Conservation (phyloP, 2,329 filamentous ascomycete genomes). For the Microcera coccophila region DNA sequence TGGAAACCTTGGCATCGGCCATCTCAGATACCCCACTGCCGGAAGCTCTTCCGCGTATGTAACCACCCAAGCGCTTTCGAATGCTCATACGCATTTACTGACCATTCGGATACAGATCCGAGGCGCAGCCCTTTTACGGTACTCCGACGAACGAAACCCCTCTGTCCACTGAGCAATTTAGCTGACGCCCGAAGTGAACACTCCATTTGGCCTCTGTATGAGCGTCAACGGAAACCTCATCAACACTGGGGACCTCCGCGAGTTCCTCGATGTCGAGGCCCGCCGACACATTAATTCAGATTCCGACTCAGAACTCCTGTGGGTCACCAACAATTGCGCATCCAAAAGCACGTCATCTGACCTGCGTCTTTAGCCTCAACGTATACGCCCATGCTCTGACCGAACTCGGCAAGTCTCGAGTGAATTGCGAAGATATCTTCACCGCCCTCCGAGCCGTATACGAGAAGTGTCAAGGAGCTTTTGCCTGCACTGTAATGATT, state of each 20-base stretch:
- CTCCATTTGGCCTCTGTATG: constrained; percentile 39
- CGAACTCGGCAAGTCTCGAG: constrained; percentile 75
- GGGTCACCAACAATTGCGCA: neutral
- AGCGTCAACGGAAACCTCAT: constrained; percentile 83
- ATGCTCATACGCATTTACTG: neutral
- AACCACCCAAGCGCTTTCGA: neutral
- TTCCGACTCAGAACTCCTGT: constrained; percentile 66
- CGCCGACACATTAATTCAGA: constrained; percentile 88
- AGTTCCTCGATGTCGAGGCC: constrained; percentile 71
- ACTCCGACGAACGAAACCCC: neutral
- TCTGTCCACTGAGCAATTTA: neutral
- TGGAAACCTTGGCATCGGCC: constrained; percentile 59
- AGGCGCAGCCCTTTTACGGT: constrained; percentile 86
- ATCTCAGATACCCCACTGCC: constrained; percentile 85
- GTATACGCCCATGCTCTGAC: constrained; percentile 80
- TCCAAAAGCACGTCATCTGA: constrained; percentile 3
- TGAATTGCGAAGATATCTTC: constrained; percentile 76
- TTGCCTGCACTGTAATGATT: constrained; percentile 77
- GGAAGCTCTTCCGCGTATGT: constrained; percentile 61
- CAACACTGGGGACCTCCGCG: constrained; percentile 65
- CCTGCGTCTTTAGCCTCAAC: constrained; percentile 54
- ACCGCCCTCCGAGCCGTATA: constrained; percentile 69
- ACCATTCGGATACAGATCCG: constrained; percentile 55
- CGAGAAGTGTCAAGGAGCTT: constrained; percentile 67
- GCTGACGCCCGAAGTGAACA: constrained; percentile 52